phyloP scores from a whole-genome alignment of 306 rosid genomes.

The Gynostemma pentaphyllum region DNA sequence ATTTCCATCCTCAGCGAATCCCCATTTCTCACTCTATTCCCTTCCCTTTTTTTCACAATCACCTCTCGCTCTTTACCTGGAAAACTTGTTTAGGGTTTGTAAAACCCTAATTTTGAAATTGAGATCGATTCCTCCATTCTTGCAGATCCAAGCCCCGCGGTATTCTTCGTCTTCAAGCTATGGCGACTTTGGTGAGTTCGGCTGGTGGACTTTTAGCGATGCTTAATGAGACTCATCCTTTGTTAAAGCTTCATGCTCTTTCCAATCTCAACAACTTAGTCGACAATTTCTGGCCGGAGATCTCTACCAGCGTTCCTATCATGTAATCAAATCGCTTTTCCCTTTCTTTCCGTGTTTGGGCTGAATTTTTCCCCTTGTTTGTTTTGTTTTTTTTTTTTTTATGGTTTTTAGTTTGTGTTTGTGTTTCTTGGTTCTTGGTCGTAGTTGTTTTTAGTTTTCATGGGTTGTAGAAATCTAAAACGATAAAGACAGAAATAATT shows the following conservation, averaged over 20 bases:
- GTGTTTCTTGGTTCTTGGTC: not conserved
- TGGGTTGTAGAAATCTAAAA: not conserved
- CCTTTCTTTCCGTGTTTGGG: not conserved
- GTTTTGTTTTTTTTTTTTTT: no score
- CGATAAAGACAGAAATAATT: not conserved
- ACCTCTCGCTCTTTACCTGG: not conserved
- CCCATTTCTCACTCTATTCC: constrained; percentile 7
- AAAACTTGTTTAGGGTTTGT: not conserved
- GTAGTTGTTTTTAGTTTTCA: constrained; percentile 1
- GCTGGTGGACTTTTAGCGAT: constrained; percentile 95
- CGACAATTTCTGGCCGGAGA: constrained; percentile 95
- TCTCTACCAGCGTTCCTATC: constrained; percentile 89
- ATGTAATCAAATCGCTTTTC: constrained; percentile 40
- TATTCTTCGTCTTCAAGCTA: constrained; percentile 14
- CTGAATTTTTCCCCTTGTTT: not conserved
- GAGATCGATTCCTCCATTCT: not conserved
- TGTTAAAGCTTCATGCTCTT: constrained; percentile 81
- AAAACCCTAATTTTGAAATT: constrained; percentile 2
- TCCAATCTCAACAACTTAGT: constrained; percentile 83
- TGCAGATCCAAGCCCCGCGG: constrained; percentile 4
- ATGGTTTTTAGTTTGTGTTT: constrained; percentile 6
- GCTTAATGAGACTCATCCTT: constrained; percentile 76
- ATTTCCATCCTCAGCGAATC: constrained; percentile 6
- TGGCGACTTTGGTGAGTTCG: constrained; percentile 73
- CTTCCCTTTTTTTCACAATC: not conserved